Base-by-base conservation (phyloP, 2,329 filamentous ascomycete species). In the Monilinia vaccinii-corymbosi region DNA sequence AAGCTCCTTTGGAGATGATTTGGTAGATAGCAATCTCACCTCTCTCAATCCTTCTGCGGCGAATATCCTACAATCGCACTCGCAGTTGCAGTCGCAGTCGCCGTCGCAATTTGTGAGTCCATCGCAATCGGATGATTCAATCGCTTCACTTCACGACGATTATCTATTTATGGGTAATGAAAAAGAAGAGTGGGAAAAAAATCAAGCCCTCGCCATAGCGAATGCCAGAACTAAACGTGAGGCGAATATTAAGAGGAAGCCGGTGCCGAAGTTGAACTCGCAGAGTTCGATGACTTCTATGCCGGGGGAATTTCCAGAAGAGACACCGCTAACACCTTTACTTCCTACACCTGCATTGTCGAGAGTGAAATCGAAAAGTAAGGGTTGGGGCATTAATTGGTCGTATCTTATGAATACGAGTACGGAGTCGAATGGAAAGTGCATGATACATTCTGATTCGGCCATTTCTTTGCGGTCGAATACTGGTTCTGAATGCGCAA, bases 361-460 rank as follows among this genome's bases (percentile, higher is more conserved):
- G 13, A 50, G 16, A 21, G 63, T 52, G 14, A 36, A 23, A 44
- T 21, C 36, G 4, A 58, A 52, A 23, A 18, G 51, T 4, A 56
- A 51, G 9, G 60, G 61, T 25, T 67, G 62, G 64, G 63, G 65
- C 4, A 61, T 68, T 8, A 62, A 63, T 31, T 69, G 66, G 65
- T 64, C 53, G 11, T 63, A 68, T 62, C n/a, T 63, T n/a, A 52
- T 52, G 18, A 51, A 63, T 36, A 61, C 49, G 4, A 52, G 48
- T 14, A 61, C 16, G 25, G 45, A 46, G 18, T 14, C 51, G 2
- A 55, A 52, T 10, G 59, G 56, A 16, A 66, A 63, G 32, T 49
- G 50, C 1, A 21, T 60, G 21, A 56, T 52, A 7, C 60, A 60
- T 34, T 64, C 62, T 2, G 65, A 69, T 42, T 69, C 68, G 7